Evolutionary conservation across 1,284 basidiomycete genomes (phyloP).

Genomic region (Trichosporon sp.): DNA sequence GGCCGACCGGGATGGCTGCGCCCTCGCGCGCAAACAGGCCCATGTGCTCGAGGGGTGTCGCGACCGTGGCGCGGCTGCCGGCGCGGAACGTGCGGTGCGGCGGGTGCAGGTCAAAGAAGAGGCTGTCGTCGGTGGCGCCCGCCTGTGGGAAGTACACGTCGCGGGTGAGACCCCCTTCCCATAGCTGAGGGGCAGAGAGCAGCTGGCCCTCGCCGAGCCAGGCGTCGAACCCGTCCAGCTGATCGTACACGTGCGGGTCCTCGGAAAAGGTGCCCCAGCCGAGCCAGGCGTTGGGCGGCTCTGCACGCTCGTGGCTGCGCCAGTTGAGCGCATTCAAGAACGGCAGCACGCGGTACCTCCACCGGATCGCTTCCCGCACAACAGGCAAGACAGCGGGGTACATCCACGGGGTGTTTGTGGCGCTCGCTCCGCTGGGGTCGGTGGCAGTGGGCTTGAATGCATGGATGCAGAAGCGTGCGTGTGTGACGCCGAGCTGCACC

Average conservation of each 20-base stretch:
- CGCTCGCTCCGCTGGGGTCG: constrained; percentile 42
- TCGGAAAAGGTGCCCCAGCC: constrained; percentile 49
- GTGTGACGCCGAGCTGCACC: constrained; percentile 50
- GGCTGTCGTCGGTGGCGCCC: constrained; percentile 22
- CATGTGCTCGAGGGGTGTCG: constrained; percentile 49
- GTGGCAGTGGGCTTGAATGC: constrained; percentile 50
- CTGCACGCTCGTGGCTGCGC: constrained; percentile 45
- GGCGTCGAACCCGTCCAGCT: constrained; percentile 50
- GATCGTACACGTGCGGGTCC: constrained; percentile 46
- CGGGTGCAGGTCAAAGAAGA: constrained; percentile 39
- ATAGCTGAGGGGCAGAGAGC: constrained; percentile 45
- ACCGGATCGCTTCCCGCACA: constrained; percentile 48
- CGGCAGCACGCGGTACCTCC: constrained; percentile 50
- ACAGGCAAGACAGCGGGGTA: constrained; percentile 50
- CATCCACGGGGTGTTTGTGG: constrained; percentile 52
- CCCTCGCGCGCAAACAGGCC: constrained; percentile 50
- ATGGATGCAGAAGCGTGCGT: constrained; percentile 50
- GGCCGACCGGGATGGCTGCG: constrained; percentile 50
- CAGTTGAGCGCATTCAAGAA: constrained; percentile 49
- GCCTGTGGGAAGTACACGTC: constrained; percentile 49
- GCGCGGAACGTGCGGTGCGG: constrained; percentile 29
- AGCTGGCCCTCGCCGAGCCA: constrained; percentile 51
- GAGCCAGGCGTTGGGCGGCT: constrained; percentile 49
- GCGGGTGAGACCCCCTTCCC: constrained; percentile 39
- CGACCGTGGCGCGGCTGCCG: constrained; percentile 36